Evolutionary conservation across 1,284 basidiomycete genomes (phyloP).

Genomic region (Leucoagaricus sp.): DNA sequence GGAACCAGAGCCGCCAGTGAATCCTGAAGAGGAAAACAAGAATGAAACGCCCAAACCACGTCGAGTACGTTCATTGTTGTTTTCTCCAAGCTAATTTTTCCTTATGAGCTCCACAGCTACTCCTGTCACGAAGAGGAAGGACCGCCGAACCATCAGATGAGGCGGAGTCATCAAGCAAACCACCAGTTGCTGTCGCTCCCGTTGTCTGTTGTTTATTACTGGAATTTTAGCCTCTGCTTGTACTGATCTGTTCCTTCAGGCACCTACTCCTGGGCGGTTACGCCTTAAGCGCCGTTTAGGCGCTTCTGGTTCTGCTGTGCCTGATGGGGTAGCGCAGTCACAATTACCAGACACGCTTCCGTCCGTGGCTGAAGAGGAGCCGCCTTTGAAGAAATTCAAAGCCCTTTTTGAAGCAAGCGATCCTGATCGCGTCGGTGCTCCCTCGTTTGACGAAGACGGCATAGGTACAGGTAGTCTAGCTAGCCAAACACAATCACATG

Average conservation of each 20-base stretch:
- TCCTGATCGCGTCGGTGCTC: slow-evolving; percentile 40
- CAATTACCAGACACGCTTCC: slow-evolving; percentile 8
- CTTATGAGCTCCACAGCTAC: background rate
- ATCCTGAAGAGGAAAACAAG: slow-evolving; percentile 8
- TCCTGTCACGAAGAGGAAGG: slow-evolving; percentile 5
- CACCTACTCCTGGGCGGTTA: slow-evolving; percentile 27
- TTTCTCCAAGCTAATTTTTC: background rate
- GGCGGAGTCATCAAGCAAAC: slow-evolving; percentile 5
- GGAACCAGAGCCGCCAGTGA: slow-evolving; percentile 3
- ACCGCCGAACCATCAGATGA: slow-evolving; percentile 1
- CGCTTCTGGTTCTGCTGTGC: slow-evolving; percentile 22
- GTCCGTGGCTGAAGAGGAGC: slow-evolving; percentile 36
- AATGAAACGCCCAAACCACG: slow-evolving; percentile 12
- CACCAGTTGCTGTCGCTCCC: background rate
- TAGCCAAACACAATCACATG: slow-evolving; percentile 38
- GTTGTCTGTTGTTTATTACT: background rate
- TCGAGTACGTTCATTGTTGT: slow-evolving; percentile 1
- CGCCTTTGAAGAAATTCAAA: slow-evolving; percentile 68
- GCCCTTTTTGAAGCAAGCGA: slow-evolving; percentile 69
- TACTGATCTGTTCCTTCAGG: slow-evolving; percentile 16
- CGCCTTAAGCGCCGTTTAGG: slow-evolving; percentile 42
- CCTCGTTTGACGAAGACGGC: slow-evolving; percentile 21
- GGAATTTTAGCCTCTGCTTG: background rate
- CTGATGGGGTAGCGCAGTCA: background rate
- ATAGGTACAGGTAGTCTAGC: background rate